A percentile compares a stretch with the other conserved stretches of the same genome.
These are phyloP conservation scores for Eutypa lata DNA, from an alignment of 2,329 filamentous ascomycete genomes.

Conservation along the genomic window DNA sequence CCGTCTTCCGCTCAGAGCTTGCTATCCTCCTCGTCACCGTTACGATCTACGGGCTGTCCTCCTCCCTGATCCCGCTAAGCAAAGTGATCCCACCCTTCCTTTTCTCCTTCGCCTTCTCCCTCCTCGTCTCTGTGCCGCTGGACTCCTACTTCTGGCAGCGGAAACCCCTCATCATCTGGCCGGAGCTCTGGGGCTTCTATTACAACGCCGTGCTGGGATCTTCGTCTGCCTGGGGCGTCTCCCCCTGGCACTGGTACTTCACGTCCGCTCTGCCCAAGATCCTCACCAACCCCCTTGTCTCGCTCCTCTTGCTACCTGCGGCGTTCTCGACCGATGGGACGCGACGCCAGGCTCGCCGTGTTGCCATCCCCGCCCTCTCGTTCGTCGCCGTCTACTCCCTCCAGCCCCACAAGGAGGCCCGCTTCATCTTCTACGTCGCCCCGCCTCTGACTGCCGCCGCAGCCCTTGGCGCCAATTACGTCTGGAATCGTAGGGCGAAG, in stretches of 20 bases:
- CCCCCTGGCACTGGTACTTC: constrained; percentile 85
- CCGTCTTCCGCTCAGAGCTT: constrained; percentile 87
- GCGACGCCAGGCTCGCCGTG: constrained; percentile 36
- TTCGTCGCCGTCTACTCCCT: constrained; percentile 81
- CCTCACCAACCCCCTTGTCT: constrained; percentile 72
- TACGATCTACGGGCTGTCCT: constrained; percentile 59
- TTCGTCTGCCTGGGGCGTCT: constrained; percentile 83
- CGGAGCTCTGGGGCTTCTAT: constrained; percentile 83
- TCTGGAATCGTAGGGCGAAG: constrained; percentile 66
- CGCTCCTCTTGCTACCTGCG: constrained; percentile 51
- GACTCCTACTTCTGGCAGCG: constrained; percentile 98
- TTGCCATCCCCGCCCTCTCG: constrained; percentile 64
- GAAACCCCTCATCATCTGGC: constrained; percentile 73
- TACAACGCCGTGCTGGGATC: constrained; percentile 87
- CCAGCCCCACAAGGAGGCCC: constrained; percentile 93
- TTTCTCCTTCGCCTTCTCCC: constrained; percentile 61
- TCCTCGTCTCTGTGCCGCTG: constrained; percentile 67
- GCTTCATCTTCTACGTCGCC: constrained; percentile 87
- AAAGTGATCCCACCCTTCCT: constrained; percentile 63
- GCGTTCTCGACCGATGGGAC: constrained; percentile 49
- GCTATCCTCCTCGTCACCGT: constrained; percentile 74
- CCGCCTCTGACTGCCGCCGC: constrained; percentile 77
- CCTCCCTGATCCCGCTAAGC: constrained; percentile 16
- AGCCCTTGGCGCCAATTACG: constrained; percentile 67
- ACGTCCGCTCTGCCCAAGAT: constrained; percentile 76